These are phyloP conservation scores for Magnolia officinalis DNA, from an alignment of 164 flowering plant genomes.

Conservation along the genomic window DNA sequence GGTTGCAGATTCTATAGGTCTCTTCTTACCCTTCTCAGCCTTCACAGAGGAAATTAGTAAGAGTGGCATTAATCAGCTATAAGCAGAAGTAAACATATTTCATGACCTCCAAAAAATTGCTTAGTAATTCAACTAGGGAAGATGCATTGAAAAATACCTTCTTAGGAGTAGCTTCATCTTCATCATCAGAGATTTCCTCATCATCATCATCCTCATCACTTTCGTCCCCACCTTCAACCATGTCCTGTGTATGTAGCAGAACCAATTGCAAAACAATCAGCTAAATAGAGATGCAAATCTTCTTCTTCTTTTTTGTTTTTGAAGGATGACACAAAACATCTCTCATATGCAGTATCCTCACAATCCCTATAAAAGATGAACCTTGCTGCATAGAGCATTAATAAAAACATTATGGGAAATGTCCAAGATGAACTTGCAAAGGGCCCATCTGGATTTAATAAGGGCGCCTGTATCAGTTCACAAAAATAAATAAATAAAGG, in stretches of 20 bases:
- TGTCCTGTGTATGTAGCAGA: slow-evolving; percentile 12
- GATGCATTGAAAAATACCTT: slow-evolving; percentile 32
- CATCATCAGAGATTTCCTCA: slow-evolving; percentile 22
- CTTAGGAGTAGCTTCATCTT: slow-evolving; percentile 54
- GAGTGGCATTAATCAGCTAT: background rate
- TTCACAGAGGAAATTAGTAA: background rate
- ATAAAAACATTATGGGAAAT: too few relatives aligned
- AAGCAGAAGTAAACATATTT: too few relatives aligned
- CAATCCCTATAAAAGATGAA: too few relatives aligned
- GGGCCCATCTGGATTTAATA: too few relatives aligned
- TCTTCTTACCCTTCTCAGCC: slow-evolving; percentile 44
- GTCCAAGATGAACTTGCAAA: too few relatives aligned
- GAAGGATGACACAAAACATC: too few relatives aligned
- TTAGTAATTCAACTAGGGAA: background rate
- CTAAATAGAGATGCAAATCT: too few relatives aligned
- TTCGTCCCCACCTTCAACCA: slow-evolving; percentile 16
- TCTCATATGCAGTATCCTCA: too few relatives aligned
- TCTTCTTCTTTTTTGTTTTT: too few relatives aligned
- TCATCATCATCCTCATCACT: slow-evolving; percentile 30
- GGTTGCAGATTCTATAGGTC: slow-evolving; percentile 41
- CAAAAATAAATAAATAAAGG: too few relatives aligned
- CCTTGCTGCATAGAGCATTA: too few relatives aligned
- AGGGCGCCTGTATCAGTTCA: too few relatives aligned
- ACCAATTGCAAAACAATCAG: background rate
- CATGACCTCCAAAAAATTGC: background rate